phyloP scores from a whole-genome alignment of 352 stramenopile genomes.

The Globisporangium splendens region DNA sequence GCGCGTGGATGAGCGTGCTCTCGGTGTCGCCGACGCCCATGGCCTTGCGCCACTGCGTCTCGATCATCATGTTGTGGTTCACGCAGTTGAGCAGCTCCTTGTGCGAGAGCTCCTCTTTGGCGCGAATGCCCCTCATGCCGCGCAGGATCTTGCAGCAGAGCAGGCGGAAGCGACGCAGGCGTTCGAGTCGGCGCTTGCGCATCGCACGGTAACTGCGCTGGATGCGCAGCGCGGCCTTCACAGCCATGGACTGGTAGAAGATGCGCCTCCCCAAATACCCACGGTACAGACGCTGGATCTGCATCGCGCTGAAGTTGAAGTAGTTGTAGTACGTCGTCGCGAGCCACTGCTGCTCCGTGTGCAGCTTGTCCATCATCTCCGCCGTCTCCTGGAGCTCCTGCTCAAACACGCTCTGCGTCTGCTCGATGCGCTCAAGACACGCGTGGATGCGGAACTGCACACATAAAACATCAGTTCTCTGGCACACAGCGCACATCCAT shows the following conservation, averaged over 20 bases:
- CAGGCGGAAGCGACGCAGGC: constrained; percentile 28
- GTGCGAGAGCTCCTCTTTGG: constrained; percentile 38
- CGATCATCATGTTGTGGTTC: constrained; percentile 62
- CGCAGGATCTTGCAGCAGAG: constrained; percentile 48
- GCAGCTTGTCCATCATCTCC: constrained; percentile 19
- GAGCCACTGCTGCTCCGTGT: constrained; percentile 25
- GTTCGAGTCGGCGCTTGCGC: constrained; percentile 23
- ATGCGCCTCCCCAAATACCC: constrained; percentile 67
- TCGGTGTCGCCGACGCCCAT: constrained; percentile 61
- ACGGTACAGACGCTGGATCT: constrained; percentile 88
- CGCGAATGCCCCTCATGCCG: constrained; percentile 38
- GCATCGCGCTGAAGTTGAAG: constrained; percentile 31
- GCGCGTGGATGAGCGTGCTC: constrained; percentile 43
- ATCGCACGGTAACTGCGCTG: constrained; percentile 43
- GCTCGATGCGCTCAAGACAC: constrained; percentile 28
- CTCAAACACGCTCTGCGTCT: constrained; percentile 30
- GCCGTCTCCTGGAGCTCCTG: constrained; percentile 24
- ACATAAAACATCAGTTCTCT: background rate
- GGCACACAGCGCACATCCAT: background rate
- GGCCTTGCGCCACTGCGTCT: constrained; percentile 58
- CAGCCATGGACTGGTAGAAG: constrained; percentile 29
- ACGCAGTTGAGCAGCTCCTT: constrained; percentile 50
- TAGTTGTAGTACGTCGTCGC: constrained; percentile 20
- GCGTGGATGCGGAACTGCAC: constrained; percentile 7
- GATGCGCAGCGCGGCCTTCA: constrained; percentile 42